Evolutionary conservation across 176 grass and related monocot species (phyloP), one percentile per base, ranked within the genome.

Genomic region (Musa beccarii): DNA sequence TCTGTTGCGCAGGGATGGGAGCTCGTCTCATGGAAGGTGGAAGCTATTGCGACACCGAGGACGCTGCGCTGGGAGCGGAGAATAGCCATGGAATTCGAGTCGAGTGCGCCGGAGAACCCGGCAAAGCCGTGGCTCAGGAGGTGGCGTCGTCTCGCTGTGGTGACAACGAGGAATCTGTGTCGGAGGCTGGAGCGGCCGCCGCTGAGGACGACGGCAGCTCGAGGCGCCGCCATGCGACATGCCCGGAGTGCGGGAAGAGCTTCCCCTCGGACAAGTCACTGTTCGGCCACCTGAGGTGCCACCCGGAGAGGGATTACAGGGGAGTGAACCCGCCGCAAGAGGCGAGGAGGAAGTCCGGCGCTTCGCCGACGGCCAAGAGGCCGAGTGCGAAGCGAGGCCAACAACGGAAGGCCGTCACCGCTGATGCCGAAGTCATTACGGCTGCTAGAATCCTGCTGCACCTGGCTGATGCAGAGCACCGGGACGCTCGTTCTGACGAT

Each of bases 211-310:
- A 15, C 15, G 54, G 54, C 54, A 57, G 54, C 10, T 57, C 63
- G 22, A 66, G 12, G 22, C 63, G 63, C 14, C 21, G 21, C 10
- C 21, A 21, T 3, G 63, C 14, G 2, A 28, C 0, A 11, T 78
- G 76, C 25, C 9, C 21, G 0, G 62, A 43, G 63, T 78, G 76
- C 28, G 50, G 63, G 63, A 65, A 28, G 49, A 53, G n/a, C 20
- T 78, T 78, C 49, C 12, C 49, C 17, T 78, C 76, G 1, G n/a
- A 66, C 2, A 78, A 78, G 34, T 49, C 76, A 53, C 15, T 78
- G 21, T 51, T 66, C 13, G 76, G 76, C 17, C 76, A 78, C 14
- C 19, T 78, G 63, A 24, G 76, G n/a, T 66, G 49, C 49, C 76
- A 78, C 25, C 76, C 20, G 8, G 51, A 53, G 9, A 52, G 70